These are phyloP conservation scores for Annona squamosa DNA, from an alignment of 164 flowering plant genomes.

Conservation along the genomic window DNA sequence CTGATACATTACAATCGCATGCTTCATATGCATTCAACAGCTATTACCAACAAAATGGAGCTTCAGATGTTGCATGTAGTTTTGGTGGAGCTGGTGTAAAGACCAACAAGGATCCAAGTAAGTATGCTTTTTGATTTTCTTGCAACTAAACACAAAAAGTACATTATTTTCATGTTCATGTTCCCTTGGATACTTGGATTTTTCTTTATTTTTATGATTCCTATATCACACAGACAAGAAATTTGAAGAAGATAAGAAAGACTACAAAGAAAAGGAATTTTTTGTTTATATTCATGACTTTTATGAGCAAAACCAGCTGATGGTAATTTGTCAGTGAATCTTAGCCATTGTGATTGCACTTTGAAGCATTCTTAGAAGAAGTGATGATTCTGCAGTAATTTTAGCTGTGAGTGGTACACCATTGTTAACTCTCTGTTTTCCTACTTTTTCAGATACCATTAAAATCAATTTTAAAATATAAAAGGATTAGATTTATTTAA, in stretches of 20 bases:
- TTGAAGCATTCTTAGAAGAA: too few species aligned
- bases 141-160: not conserved
- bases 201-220: not conserved
- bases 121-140: conserved; percentile 14
- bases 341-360: too few species aligned
- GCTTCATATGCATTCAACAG: conserved; percentile 90
- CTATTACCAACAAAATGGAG: conserved; percentile 93
- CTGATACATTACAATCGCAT: conserved; percentile 73
- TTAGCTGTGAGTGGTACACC: too few species aligned
- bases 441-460: too few species aligned
- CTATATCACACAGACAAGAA: not conserved
- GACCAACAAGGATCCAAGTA: conserved; percentile 84
- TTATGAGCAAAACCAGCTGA: not conserved
- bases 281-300: not conserved
- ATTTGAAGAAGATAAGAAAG: not conserved
- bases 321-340: too few species aligned
- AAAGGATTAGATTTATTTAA: too few species aligned
- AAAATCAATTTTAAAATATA: too few species aligned
- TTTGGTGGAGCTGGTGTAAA: conserved; percentile 85
- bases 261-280: not conserved
- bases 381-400: too few species aligned
- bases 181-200: not conserved
- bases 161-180: not conserved
- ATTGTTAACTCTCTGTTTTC: too few species aligned
- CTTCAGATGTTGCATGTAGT: conserved; percentile 73